Evolutionary conservation across 345 rosid species (phyloP), one percentile per base, ranked within the genome.

Genomic region (Bruguiera gymnorhiza): DNA sequence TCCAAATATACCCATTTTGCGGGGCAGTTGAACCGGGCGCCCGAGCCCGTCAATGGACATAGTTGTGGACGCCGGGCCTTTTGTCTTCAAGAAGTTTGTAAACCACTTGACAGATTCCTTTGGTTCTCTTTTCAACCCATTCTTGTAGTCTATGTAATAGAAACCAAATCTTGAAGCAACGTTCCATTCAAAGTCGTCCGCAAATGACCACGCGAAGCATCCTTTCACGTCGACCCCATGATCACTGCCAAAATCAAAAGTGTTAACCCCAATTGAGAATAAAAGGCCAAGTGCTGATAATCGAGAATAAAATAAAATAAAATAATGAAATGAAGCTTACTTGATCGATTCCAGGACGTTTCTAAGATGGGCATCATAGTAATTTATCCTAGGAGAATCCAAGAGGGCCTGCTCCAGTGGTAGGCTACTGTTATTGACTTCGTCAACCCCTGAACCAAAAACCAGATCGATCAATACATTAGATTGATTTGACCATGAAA

Each of bases 81-180:
- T 8, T 57, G 5, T 10, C 43, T 36, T 27, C 54, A 68, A 43
- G n/a, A 68, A 68, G 2, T 26, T 59, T 39, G 48, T 68, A 57
- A 68, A 61, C 73, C 73, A 70, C 2, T 6, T 3, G 15, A 52
- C 73, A 30, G 73, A 70, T 13, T 51, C 32, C 39, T 70, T 70
- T 7, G 73, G 67, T 30, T 30, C 11, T 50, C 73, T 43, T 21
- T 21, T 51, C n/a, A 61, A 23, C 18, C 54, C 53, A 16, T 62
- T 52, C 3, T 23, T 16, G 57, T 24, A 48, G 31, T 70, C 67
- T 1, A 62, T 34, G 26, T 8, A 61, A 60, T 70, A 70, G 24
- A 70, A 46, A 21, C 67, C 73, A 61, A 70, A 61, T 24, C 73
- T 70, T 50, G 62, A 5, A 34, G 60, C 73, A 11, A 10, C 52